Conservation (phyloP, 176 grass and related monocot genomes). For the Coix lacrymajobi region DNA sequence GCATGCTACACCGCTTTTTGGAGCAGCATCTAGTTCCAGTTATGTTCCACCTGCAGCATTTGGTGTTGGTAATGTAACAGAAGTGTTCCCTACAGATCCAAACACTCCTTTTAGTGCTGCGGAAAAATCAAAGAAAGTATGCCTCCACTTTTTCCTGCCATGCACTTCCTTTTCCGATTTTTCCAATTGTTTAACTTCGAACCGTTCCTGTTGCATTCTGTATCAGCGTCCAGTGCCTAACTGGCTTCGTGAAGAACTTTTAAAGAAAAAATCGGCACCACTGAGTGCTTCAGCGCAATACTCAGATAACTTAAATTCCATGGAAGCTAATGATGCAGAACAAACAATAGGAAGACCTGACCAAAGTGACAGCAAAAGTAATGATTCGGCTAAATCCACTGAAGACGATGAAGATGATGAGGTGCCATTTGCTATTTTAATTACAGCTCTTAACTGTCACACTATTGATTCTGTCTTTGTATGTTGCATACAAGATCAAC, state of each 20-base stretch:
- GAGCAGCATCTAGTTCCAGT: conserved; percentile 43
- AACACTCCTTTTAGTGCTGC: conserved; percentile 47
- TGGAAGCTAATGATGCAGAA: conserved; percentile 51
- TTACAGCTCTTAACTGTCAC: not conserved
- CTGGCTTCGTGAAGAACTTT: conserved; percentile 96
- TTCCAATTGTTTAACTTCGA: conserved; percentile 6
- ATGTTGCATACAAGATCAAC: not conserved
- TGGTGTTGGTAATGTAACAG: conserved; percentile 51
- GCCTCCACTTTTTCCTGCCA: not conserved
- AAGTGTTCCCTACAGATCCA: conserved; percentile 52
- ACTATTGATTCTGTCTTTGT: not conserved
- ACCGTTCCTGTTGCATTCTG: conserved; percentile 25
- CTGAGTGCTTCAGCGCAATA: conserved; percentile 28
- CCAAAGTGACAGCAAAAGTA: conserved; percentile 57
- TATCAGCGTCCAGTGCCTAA: conserved; percentile 83
- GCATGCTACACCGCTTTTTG: conserved; percentile 48
- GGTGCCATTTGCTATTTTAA: conserved; percentile 32
- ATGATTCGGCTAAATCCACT: conserved; percentile 61
- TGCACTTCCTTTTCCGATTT: conserved; percentile 9
- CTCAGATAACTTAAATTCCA: conserved; percentile 37
- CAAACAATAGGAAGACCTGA: conserved; percentile 45
- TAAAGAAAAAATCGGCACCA: conserved; percentile 77
- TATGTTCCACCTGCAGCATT: conserved; percentile 67
- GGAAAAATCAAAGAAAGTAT: conserved; percentile 85
- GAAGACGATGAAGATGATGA: conserved; percentile 81